A percentile compares a stretch with the other conserved stretches of the same genome.
Conservation (phyloP, 768 basidiomycete species). For the Trametopsis cervina region DNA sequence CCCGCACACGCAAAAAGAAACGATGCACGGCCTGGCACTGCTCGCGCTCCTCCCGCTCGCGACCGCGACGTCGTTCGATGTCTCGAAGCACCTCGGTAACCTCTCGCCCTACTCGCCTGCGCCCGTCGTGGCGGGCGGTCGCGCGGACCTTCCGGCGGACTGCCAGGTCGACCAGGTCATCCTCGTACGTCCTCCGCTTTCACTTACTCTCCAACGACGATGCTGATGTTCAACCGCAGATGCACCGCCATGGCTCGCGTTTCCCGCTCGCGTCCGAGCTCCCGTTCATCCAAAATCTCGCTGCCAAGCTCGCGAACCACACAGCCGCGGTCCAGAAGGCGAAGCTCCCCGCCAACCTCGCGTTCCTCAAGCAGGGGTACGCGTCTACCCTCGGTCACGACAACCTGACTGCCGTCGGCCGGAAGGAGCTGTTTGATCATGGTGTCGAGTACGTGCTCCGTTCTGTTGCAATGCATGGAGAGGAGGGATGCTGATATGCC, state of each 20-base stretch:
- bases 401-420: slow-evolving; percentile 31
- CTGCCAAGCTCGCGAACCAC: slow-evolving; percentile 23
- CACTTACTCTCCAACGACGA: neutral
- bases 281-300: slow-evolving; percentile 27
- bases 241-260: slow-evolving; percentile 37
- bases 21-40: neutral
- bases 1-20: slow-evolving; percentile 1
- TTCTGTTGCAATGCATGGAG: neutral
- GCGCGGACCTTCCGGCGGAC: slow-evolving; percentile 27
- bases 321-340: slow-evolving; percentile 20
- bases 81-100: slow-evolving; percentile 24
- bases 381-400: slow-evolving; percentile 26
- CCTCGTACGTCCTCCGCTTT: slow-evolving; percentile 23
- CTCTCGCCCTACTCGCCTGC: slow-evolving; percentile 32
- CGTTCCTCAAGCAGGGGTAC: slow-evolving; percentile 33
- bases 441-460: slow-evolving; percentile 28
- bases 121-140: slow-evolving; percentile 22
- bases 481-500: neutral
- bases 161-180: slow-evolving; percentile 33
- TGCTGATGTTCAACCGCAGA: slow-evolving; percentile 20
- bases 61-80: slow-evolving; percentile 9
- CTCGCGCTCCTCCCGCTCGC: slow-evolving; percentile 5
- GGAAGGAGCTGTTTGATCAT: slow-evolving; percentile 33
- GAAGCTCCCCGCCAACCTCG: slow-evolving; percentile 26
- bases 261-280: slow-evolving; percentile 29